A percentile compares a stretch with the other conserved stretches of the same genome.
phyloP scores from a whole-genome alignment of 805 yeast genomes.

The Lachancea thermotolerans region DNA sequence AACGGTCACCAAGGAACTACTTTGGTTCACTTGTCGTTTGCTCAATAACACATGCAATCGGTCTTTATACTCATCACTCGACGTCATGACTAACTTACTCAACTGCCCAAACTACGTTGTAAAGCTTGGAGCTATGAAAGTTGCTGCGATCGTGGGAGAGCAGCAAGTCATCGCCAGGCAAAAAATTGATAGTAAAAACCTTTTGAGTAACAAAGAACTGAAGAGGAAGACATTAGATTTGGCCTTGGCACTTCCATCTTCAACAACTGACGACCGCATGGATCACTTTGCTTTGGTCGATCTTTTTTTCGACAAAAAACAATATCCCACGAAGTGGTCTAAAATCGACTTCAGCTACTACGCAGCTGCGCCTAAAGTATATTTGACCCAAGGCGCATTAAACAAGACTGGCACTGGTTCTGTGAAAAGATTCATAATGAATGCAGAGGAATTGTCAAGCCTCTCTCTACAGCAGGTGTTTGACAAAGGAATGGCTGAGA shows the following conservation, averaged over 20 bases:
- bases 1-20: conserved; percentile 40
- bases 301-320: conserved; percentile 36
- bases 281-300: conserved; percentile 43
- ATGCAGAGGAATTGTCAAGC: conserved; percentile 51
- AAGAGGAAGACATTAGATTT: conserved; percentile 45
- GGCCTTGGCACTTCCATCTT: conserved; percentile 49
- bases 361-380: conserved; percentile 19
- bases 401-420: conserved; percentile 15
- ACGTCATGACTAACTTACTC: conserved; percentile 51
- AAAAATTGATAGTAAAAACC: conserved; percentile 22
- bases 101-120: conserved; percentile 55
- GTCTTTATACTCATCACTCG: conserved; percentile 59
- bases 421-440: conserved; percentile 42
- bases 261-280: conserved; percentile 31
- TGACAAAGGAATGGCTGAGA: conserved; percentile 47
- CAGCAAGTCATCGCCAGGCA: conserved; percentile 41
- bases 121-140: conserved; percentile 53
- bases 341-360: conserved; percentile 49
- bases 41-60: conserved; percentile 65
- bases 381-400: neutral
- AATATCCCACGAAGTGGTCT: conserved; percentile 53
- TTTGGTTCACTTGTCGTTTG: conserved; percentile 55
- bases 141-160: conserved; percentile 53
- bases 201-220: conserved; percentile 25
- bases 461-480: conserved; percentile 53